These are phyloP conservation scores for Aureobasidium pullulans DNA, from an alignment of 2,329 filamentous ascomycete genomes.

Conservation along the genomic window DNA sequence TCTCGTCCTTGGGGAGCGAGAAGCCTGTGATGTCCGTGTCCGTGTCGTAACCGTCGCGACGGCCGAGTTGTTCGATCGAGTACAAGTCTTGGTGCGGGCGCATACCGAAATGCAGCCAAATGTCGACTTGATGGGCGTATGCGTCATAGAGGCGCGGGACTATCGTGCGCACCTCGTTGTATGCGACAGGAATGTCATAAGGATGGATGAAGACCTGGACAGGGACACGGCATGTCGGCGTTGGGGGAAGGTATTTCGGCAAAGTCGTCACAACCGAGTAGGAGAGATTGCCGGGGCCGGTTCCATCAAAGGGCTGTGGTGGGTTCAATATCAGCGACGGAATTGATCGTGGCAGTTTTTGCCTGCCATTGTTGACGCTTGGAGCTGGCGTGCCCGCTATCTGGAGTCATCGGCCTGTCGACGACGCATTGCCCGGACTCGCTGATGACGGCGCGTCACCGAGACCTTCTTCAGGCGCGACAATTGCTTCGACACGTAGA, in stretches of 20 bases:
- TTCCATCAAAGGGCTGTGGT: conserved; percentile 65
- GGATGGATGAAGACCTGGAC: conserved; percentile 61
- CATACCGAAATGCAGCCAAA: conserved; percentile 74
- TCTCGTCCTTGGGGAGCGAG: conserved; percentile 22
- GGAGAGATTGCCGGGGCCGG: conserved; percentile 65
- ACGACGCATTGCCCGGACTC: not conserved
- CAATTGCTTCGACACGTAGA: not conserved
- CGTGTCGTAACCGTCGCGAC: conserved; percentile 61
- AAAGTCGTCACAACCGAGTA: conserved; percentile 68
- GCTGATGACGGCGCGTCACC: not conserved
- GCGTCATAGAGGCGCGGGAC: conserved; percentile 56
- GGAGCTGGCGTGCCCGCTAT: not conserved
- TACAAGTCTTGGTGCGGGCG: conserved; percentile 59
- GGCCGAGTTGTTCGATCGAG: conserved; percentile 61
- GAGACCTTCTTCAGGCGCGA: not conserved
- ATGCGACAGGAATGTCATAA: conserved; percentile 62
- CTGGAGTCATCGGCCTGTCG: not conserved
- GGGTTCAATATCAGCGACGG: conserved; percentile 12
- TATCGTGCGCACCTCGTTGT: conserved; percentile 55
- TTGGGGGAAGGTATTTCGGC: conserved; percentile 52
- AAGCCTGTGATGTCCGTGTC: conserved; percentile 61
- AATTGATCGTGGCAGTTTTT: not conserved
- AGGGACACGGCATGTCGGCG: conserved; percentile 27
- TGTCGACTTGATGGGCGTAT: conserved; percentile 47
- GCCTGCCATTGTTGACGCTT: not conserved